A percentile compares a stretch with the other conserved stretches of the same genome.
These are phyloP conservation scores for Penicillium ochrochloron DNA, from an alignment of 495 filamentous ascomycete genomes.

Conservation along the genomic window DNA sequence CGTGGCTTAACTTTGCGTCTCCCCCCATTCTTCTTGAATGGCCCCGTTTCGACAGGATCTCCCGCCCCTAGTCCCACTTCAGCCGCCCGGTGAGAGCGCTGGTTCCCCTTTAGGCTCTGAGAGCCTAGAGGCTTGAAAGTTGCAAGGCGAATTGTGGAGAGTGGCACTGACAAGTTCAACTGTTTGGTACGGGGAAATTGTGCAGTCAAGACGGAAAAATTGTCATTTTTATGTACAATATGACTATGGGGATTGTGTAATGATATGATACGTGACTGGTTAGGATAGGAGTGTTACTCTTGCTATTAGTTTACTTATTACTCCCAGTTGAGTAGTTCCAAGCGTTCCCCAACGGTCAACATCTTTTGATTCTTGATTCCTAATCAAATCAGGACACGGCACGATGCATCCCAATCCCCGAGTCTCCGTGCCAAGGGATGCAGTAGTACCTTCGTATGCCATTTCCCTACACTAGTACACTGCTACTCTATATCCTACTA, in stretches of 20 bases:
- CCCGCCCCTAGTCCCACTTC: slow-evolving; percentile 10
- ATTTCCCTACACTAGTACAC: not conserved
- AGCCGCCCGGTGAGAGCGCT: slow-evolving; percentile 8
- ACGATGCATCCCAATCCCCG: not conserved
- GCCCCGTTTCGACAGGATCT: not conserved
- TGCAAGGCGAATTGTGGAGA: not conserved
- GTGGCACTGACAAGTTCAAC: no score
- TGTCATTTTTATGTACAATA: not conserved
- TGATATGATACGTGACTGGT: not conserved
- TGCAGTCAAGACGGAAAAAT: not conserved
- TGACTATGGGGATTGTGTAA: not conserved
- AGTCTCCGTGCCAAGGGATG: not conserved
- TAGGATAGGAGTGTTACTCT: not conserved
- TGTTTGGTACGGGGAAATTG: not conserved
- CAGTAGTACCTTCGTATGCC: not conserved
- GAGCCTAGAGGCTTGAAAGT: not conserved
- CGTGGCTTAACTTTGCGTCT: slow-evolving; percentile 2
- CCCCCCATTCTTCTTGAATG: not conserved
- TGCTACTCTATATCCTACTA: not conserved
- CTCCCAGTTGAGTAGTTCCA: not conserved
- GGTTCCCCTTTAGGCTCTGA: not conserved
- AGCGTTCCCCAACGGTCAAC: not conserved
- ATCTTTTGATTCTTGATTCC: not conserved
- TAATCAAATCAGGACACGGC: not conserved
- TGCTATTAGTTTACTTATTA: not conserved